These are phyloP conservation scores for Gymnopus androsaceus DNA, from an alignment of 1,284 basidiomycete genomes.

Conservation along the genomic window DNA sequence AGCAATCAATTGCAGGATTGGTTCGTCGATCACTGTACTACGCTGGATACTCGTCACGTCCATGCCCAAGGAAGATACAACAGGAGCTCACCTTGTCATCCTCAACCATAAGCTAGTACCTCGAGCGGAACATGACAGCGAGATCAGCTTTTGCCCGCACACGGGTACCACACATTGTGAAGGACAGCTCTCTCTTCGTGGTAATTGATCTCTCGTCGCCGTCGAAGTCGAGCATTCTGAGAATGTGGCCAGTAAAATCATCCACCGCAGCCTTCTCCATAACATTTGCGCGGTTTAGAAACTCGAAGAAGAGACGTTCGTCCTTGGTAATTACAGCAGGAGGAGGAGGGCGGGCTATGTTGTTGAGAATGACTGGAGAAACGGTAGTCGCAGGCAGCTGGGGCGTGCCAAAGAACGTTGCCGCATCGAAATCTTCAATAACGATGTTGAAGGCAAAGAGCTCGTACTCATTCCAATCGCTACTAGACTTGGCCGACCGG, in stretches of 20 bases:
- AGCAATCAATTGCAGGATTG: constrained; percentile 36
- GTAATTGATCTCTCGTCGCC: too few species aligned
- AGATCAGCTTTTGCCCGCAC: constrained; percentile 27
- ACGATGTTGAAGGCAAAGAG: constrained; percentile 31
- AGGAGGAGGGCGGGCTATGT: not conserved
- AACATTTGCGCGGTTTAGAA: too few species aligned
- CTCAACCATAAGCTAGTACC: constrained; percentile 28
- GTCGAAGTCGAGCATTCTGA: constrained; percentile 28
- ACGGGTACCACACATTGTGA: constrained; percentile 23
- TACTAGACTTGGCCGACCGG: constrained; percentile 32
- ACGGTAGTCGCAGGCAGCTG: constrained; percentile 26
- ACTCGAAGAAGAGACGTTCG: not conserved
- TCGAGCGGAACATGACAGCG: constrained; percentile 28
- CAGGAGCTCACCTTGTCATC: constrained; percentile 34
- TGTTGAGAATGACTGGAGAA: constrained; percentile 26
- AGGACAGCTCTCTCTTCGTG: constrained; percentile 33
- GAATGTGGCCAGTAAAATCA: constrained; percentile 35
- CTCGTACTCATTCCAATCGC: constrained; percentile 31
- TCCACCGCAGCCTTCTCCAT: constrained; percentile 28
- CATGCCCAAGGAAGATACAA: constrained; percentile 35
- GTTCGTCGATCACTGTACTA: constrained; percentile 18
- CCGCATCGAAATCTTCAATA: constrained; percentile 19
- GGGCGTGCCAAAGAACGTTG: constrained; percentile 29
- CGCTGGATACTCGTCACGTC: constrained; percentile 23
- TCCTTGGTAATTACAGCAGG: not conserved